Base-by-base conservation (phyloP, 352 stramenopile genomes). In the Pythium volutum region DNA sequence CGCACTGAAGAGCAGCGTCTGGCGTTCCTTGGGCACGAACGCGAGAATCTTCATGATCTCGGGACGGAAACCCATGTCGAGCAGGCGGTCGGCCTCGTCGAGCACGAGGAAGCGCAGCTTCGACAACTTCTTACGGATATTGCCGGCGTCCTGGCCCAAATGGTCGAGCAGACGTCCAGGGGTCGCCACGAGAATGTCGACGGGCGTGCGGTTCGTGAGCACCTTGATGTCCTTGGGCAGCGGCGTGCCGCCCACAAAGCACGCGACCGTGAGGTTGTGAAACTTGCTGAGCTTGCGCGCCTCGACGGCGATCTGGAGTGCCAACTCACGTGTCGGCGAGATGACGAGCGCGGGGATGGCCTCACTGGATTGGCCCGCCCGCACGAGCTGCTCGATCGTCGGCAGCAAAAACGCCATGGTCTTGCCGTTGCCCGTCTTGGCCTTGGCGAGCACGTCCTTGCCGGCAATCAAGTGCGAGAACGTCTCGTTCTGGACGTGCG, bases 121-220 rank as follows among this genome's bases (percentile, higher is more conserved):
- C 29, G 68, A 64, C 11, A 90, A 43, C 25, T 73, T 79, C 45
- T 61, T 57, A 2, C 77, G 74, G 50, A 98, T 95, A 23, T 81
- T 79, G 26, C 88, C 94, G 11, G 92, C 96, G 70, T 89, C 74
- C 66, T 98, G 96, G 61, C 93, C 82, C 23, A 99, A 76, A 64
- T 98, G 96, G 82, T 99, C 97, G 9, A 97, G 73, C 22, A 99
- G 77, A 59, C 97, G 84, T 14, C 97, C 97, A 5, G 97, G 97
- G 4, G 97, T 99, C 11, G 95, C 96, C 29, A 99, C 93, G 4
- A 99, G 71, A 55, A 99, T 93, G 71, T 99, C 85, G 26, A 96
- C 73, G 6, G 73, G 69, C 11, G 39, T 51, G 36, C 48, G 56
- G 29, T 55, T 62, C 2, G 62, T 73, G 18, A 93, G 68, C 39